Percentiles rank a stretch among this genome's conserved stretches.
phyloP scores from a whole-genome alignment of 2,329 filamentous ascomycete species.

The Zymoseptoria tritici region DNA sequence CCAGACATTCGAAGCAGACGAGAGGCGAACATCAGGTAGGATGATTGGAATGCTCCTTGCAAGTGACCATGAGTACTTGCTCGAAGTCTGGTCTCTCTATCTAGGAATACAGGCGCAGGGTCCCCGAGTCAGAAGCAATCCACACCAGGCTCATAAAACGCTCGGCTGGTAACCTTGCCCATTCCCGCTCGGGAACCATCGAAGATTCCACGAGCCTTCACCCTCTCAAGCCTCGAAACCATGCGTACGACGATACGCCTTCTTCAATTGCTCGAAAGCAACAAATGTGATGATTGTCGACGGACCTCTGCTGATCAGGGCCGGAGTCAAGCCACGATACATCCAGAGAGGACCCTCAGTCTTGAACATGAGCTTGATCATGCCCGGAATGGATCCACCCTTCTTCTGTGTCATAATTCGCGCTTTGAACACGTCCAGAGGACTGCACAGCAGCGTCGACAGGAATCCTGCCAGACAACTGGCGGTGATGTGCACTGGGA shows the following conservation, averaged over 20 bases:
- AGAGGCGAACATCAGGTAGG: too few species aligned
- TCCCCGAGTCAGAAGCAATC: background rate
- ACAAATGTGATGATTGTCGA: conserved; percentile 9
- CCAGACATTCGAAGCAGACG: too few species aligned
- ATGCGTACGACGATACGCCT: background rate
- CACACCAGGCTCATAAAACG: background rate
- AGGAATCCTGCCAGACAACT: conserved; percentile 19
- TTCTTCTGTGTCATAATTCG: conserved; percentile 16
- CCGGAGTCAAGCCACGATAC: conserved; percentile 18
- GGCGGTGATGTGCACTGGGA: conserved; percentile 16
- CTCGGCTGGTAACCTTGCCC: background rate
- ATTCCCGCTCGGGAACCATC: background rate
- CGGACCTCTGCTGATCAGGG: conserved; percentile 19
- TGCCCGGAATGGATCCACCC: conserved; percentile 9
- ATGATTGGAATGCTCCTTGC: too few species aligned
- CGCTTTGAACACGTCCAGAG: conserved; percentile 20
- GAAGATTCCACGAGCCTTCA: background rate
- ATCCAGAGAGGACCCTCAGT: conserved; percentile 17
- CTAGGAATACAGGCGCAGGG: background rate
- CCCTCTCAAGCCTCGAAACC: background rate
- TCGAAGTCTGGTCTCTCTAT: background rate
- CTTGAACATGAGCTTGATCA: conserved; percentile 13
- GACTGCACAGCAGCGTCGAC: conserved; percentile 21
- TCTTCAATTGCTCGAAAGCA: background rate
- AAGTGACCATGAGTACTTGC: background rate